Evolutionary conservation across 1,284 basidiomycete genomes (phyloP), one percentile per base, ranked within the genome.

Genomic region (Paramarasmius palmivorus): DNA sequence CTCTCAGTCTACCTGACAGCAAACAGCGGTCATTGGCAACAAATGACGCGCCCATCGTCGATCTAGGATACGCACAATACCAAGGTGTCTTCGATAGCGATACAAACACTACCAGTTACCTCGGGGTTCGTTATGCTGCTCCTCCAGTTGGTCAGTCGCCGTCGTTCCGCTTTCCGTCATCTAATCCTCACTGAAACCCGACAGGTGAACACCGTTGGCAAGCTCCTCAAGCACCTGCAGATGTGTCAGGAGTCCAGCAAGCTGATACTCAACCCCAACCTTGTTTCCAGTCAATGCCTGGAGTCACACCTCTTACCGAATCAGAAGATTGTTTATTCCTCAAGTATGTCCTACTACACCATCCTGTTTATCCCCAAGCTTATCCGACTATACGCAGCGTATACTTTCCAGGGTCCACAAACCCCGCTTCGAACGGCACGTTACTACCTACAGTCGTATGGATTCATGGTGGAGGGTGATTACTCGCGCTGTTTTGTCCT

Each of bases 401-500:
- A 12, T 61, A n/a, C 22, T 58, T 53, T 10, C 62, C 61, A 17
- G 52, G 52, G 34, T 15, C 8, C 26, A 26, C 4, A 20, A 36
- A 29, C 23, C 47, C 2, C n/a, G n/a, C n/a, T n/a, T n/a, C n/a
- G n/a, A n/a, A n/a, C n/a, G 29, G 12, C 1, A 38, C 19, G 10
- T 32, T 45, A 58, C 55, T 72, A 7, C 73, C 73, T n/a, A 71
- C 74, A 3, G 62, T 77, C 3, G 65, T 77, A 41, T 77, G 67
- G 68, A 75, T 77, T 38, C 75, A 77, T 57, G 75, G 74, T 29
- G 67, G 65, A 54, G 67, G 63, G 60, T 65, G 37, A 45, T 59
- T 57, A 23, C 40, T 56, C 20, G 15, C 29, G 12, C 19, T 3
- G 32, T 7, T 46, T 23, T 29, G 19, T 29, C 29, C 8, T 10